Conservation (phyloP, 2,329 filamentous ascomycete species). For the Fusarium verrucosum region DNA sequence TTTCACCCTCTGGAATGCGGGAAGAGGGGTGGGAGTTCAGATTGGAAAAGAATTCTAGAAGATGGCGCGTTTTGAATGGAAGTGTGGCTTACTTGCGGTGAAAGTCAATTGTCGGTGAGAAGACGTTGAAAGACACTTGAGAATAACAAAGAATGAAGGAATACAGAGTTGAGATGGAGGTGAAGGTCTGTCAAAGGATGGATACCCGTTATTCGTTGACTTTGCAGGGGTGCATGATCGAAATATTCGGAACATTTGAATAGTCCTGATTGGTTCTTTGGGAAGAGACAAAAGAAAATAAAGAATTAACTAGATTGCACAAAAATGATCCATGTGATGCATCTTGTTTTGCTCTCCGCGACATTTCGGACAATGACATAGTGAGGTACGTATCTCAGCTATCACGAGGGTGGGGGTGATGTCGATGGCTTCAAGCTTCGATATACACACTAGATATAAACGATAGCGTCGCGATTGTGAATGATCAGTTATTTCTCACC, state of each 20-base stretch:
- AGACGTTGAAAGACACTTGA: not conserved
- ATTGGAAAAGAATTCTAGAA: constrained; percentile 13
- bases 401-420: not conserved
- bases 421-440: constrained; percentile 23
- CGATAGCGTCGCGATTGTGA: not conserved
- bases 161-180: fast-evolving
- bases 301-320: not conserved
- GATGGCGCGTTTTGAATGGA: not conserved
- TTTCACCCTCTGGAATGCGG: constrained; percentile 30
- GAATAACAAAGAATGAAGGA: not conserved
- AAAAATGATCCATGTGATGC: not conserved
- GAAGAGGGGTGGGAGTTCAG: constrained; percentile 7
- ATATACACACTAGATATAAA: not conserved
- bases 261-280: not conserved
- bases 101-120: not conserved
- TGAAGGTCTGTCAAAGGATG: not conserved
- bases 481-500: not conserved
- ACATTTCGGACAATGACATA: not conserved
- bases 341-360: not conserved
- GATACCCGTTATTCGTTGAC: not conserved
- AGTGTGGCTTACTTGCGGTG: constrained; percentile 22
- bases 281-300: not conserved
- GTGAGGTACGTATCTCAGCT: not conserved
- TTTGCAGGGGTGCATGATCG: not conserved
- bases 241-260: not conserved